Evolutionary conservation across 2,329 filamentous ascomycete genomes (phyloP).

Genomic region (Colletotrichum viniferum): DNA sequence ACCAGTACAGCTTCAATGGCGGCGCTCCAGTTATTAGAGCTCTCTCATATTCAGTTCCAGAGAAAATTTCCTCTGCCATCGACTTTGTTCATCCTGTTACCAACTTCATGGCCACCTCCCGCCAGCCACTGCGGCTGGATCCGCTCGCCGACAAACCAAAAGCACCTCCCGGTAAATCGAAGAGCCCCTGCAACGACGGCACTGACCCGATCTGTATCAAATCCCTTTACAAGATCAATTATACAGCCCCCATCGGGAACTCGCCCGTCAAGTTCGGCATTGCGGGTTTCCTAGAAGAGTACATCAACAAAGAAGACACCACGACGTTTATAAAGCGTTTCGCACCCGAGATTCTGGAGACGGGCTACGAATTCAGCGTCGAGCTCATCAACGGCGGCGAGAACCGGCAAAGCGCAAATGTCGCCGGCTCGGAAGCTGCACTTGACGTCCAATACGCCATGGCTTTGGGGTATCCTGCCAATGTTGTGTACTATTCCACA

Average conservation of each 20-base stretch:
- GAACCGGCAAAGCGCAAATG: slow-evolving; percentile 42
- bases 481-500: slow-evolving; percentile 49
- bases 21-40: slow-evolving; percentile 44
- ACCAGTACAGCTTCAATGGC: slow-evolving; percentile 44
- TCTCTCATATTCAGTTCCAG: slow-evolving; percentile 48
- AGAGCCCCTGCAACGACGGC: neutral
- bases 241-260: slow-evolving; percentile 26
- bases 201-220: slow-evolving; percentile 45
- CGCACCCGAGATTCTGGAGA: slow-evolving; percentile 37
- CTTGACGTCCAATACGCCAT: slow-evolving; percentile 55
- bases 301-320: slow-evolving; percentile 48
- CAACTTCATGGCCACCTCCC: slow-evolving; percentile 52
- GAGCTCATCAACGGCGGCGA: slow-evolving; percentile 46
- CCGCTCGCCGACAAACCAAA: neutral
- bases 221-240: slow-evolving; percentile 50
- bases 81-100: slow-evolving; percentile 52
- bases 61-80: slow-evolving; percentile 39
- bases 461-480: slow-evolving; percentile 47
- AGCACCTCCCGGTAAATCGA: neutral
- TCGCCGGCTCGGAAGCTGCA: slow-evolving; percentile 48
- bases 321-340: slow-evolving; percentile 39
- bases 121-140: neutral
- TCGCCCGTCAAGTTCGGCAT: slow-evolving; percentile 47
- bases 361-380: slow-evolving; percentile 43
- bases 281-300: slow-evolving; percentile 55